phyloP scores from a whole-genome alignment of 768 basidiomycete species.

The Nevesoporus exiguus region DNA sequence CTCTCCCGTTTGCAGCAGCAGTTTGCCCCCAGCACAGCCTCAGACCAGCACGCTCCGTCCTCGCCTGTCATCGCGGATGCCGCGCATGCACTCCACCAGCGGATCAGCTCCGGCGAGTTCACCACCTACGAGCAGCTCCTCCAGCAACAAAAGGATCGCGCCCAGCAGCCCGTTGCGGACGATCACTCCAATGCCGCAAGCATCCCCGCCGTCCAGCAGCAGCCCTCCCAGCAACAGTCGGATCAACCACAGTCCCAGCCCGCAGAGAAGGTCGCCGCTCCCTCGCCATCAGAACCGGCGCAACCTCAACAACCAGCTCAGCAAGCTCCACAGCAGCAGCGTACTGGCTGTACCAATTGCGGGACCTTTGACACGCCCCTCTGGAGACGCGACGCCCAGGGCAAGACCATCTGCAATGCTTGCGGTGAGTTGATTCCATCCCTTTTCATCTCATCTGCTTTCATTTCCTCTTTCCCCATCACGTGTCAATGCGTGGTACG shows the following conservation, averaged over 20 bases:
- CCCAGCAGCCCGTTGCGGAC: constrained; percentile 15
- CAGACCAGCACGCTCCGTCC: constrained; percentile 28
- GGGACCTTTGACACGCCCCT: constrained; percentile 76
- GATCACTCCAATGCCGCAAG: constrained; percentile 13
- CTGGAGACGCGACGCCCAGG: constrained; percentile 79
- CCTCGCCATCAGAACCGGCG: constrained; percentile 23
- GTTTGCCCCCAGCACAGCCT: constrained; percentile 34
- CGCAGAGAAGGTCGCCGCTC: constrained; percentile 28
- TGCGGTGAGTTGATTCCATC: constrained; percentile 64
- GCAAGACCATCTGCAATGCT: constrained; percentile 84
- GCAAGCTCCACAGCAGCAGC: constrained; percentile 37
- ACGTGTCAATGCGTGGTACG: constrained; percentile 37
- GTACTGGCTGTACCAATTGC: constrained; percentile 63
- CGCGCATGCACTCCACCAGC: constrained; percentile 28
- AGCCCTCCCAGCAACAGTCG: constrained; percentile 8
- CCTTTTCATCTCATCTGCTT: constrained; percentile 33
- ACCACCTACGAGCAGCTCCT: constrained; percentile 32
- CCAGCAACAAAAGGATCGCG: constrained; percentile 30
- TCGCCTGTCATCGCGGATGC: constrained; percentile 22
- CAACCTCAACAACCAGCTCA: constrained; percentile 21
- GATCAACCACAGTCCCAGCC: constrained; percentile 15
- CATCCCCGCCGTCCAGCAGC: constrained; percentile 16
- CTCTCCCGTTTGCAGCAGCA: constrained; percentile 50
- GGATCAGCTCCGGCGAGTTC: constrained; percentile 28
- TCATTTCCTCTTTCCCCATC: constrained; percentile 34